Evolutionary conservation across 345 rosid species (phyloP).

Genomic region (Euphorbia pulcherrima): DNA sequence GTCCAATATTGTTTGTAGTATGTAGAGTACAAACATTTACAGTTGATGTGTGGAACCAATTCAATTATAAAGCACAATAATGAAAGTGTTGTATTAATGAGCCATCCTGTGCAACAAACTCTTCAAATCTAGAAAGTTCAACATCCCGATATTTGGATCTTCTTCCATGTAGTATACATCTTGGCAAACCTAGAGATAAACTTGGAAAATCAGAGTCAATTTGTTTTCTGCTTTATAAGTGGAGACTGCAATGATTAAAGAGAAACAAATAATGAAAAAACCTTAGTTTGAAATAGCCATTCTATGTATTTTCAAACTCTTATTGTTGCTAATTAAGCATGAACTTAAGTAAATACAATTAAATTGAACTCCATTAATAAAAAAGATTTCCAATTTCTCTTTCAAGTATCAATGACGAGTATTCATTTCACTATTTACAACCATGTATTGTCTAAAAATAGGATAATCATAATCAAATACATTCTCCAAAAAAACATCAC

Average conservation of each 20-base stretch:
- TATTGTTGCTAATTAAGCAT: too few species aligned
- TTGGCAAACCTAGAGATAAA: conserved; percentile 38
- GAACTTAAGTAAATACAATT: too few species aligned
- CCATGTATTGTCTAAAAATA: too few species aligned
- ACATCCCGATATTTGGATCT: conserved; percentile 87
- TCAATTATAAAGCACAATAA: background rate
- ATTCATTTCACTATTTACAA: too few species aligned
- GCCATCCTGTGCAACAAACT: conserved; percentile 69
- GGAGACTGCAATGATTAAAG: background rate
- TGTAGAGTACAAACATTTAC: background rate
- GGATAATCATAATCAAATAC: too few species aligned
- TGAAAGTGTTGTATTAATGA: background rate
- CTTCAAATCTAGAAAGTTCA: conserved; percentile 81
- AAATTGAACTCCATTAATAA: too few species aligned
- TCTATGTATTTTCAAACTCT: too few species aligned
- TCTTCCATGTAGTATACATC: conserved; percentile 73
- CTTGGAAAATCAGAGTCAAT: background rate
- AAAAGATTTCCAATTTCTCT: too few species aligned
- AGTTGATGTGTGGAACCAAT: background rate
- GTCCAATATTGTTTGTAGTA: conserved; percentile 80
- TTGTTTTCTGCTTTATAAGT: background rate
- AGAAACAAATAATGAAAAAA: background rate
- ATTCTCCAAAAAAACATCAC: too few species aligned
- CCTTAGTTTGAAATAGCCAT: too few species aligned
- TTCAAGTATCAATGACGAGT: too few species aligned